phyloP scores from a whole-genome alignment of 805 yeast species.

The Candida oleophila region DNA sequence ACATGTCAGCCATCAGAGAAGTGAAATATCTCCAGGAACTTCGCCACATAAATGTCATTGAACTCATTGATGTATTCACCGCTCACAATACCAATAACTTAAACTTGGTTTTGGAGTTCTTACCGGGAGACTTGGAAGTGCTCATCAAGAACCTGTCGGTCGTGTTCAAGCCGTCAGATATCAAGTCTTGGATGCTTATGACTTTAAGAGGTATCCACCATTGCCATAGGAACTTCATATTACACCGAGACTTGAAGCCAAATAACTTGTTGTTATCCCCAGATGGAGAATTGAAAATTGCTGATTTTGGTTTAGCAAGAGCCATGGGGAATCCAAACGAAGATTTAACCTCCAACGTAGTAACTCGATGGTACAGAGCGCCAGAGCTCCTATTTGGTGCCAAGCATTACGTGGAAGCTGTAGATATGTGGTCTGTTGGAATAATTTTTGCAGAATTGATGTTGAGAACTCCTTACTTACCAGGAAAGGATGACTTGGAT shows the following conservation, averaged over 20 bases:
- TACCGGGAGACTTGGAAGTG: slow-evolving; percentile 85
- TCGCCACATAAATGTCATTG: slow-evolving; percentile 74
- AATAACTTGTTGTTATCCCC: slow-evolving; percentile 86
- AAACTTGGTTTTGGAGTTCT: slow-evolving; percentile 87
- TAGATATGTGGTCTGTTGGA: slow-evolving; percentile 47
- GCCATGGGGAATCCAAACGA: slow-evolving; percentile 73
- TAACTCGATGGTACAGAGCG: slow-evolving; percentile 96
- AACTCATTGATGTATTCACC: slow-evolving; percentile 83
- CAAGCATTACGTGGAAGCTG: slow-evolving; percentile 43
- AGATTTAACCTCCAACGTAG: slow-evolving; percentile 86
- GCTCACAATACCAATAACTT: slow-evolving; percentile 65
- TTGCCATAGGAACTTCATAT: slow-evolving; percentile 85
- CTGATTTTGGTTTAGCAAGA: slow-evolving; percentile 96
- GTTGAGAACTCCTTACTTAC: slow-evolving; percentile 92
- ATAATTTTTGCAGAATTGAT: slow-evolving; percentile 90
- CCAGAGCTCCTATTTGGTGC: slow-evolving; percentile 53
- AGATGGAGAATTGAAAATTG: slow-evolving; percentile 83
- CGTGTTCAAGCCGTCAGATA: slow-evolving; percentile 80
- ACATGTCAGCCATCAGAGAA: slow-evolving; percentile 95
- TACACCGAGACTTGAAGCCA: slow-evolving; percentile 94
- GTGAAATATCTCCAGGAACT: slow-evolving; percentile 6
- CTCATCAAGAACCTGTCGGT: slow-evolving; percentile 76
- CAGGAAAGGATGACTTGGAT: slow-evolving; percentile 87
- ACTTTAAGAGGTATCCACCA: slow-evolving; percentile 92
- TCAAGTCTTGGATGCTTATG: slow-evolving; percentile 93